Conservation (phyloP, 805 yeast species). For the Candida endomychidarum region DNA sequence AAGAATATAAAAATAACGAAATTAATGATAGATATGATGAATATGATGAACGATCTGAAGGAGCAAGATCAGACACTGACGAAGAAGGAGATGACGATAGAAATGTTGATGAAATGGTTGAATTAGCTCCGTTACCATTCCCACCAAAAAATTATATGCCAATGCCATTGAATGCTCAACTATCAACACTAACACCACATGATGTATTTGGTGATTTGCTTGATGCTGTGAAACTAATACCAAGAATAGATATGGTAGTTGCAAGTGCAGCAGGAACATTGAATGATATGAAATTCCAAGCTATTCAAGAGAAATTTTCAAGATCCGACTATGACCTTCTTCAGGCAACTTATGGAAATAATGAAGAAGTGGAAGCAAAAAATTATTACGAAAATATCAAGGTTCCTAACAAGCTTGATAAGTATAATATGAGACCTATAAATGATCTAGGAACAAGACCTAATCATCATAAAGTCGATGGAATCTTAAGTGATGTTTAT, state of each 20-base stretch:
- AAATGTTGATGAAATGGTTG: conserved; percentile 9
- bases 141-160: conserved; percentile 49
- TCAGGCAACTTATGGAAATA: background rate
- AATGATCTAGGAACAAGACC: background rate
- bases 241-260: conserved; percentile 44
- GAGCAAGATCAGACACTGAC: background rate
- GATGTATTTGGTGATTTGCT: conserved; percentile 37
- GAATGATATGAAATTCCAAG: conserved; percentile 34
- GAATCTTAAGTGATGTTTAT: conserved; percentile 5
- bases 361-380: background rate
- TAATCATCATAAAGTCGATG: background rate
- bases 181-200: conserved; percentile 32
- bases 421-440: background rate
- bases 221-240: conserved; percentile 36
- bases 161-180: conserved; percentile 38
- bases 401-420: conserved; percentile 2
- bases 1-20: background rate
- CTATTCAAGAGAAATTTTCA: conserved; percentile 33
- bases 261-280: conserved; percentile 49
- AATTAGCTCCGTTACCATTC: conserved; percentile 43
- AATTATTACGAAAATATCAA: conserved; percentile 9
- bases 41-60: background rate
- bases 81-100: background rate
- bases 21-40: background rate
- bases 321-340: conserved; percentile 14